Evolutionary conservation across 305 asterid genomes (phyloP), one percentile per base, ranked within the genome.

Genomic region (Fraxinus sp.): DNA sequence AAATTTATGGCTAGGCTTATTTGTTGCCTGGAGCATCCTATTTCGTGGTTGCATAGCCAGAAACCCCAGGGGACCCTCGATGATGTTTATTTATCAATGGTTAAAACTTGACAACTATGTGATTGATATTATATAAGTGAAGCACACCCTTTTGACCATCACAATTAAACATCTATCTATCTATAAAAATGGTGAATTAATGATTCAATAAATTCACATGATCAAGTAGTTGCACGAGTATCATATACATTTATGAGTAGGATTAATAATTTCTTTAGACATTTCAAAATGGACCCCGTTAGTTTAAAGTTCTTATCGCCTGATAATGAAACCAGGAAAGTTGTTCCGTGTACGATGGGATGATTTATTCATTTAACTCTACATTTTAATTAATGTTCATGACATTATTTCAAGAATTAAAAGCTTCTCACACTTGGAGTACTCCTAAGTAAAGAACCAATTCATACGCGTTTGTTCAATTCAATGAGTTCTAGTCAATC

Each of bases 311-410:
- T 82, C 13, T 79, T 37, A 28, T 85, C 86, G 55, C 8, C 57
- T 49, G 30, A 59, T 62, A 76, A 79, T 68, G 77, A 64, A 75
- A 52, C 32, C 62, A 75, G 22, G 57, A 66, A 85, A 79, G 73
- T 55, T 68, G 82, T 85, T 85, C 46, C 86, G 86, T 85, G 80
- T 79, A 74, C 84, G 84, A 82, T 20, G 66, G 11, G 4, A 16
- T 14, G 64, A 1, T 14, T 52, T 52, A 52, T 16, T 52, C 22
- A n/a, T n/a, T n/a, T 16, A 52, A 52, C 7, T 22, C 18, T 3
- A 4, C 0, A 4, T 7, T n/a, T 55, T n/a, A 55, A n/a, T 55
- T n/a, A 14, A 55, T 4, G 66, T 14, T n/a, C 2, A 7, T 52
- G 7, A 52, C 64, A 55, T 55, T 55, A 55, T 55, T 55, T 55